A percentile compares a stretch with the other conserved stretches of the same genome.
Evolutionary conservation across 345 rosid species (phyloP).

Genomic region (Syzygium aromaticum): DNA sequence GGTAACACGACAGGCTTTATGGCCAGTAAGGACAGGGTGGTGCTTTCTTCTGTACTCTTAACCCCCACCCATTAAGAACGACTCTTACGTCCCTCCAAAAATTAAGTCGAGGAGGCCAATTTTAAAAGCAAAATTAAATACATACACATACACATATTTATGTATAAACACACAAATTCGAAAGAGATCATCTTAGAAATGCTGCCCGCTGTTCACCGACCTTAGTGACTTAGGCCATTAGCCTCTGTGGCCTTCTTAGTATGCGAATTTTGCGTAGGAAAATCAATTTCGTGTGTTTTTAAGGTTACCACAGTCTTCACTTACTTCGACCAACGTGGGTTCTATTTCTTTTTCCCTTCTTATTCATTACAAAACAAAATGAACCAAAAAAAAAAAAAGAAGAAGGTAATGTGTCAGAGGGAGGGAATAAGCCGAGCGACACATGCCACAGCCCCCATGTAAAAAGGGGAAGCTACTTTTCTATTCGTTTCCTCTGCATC

Average conservation of each 20-base stretch:
- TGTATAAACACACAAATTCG: not conserved
- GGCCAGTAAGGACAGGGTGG: not conserved
- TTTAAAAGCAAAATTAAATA: no score
- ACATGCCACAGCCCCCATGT: not conserved
- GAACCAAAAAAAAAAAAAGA: not conserved
- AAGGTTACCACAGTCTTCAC: not conserved
- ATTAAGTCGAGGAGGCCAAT: not conserved
- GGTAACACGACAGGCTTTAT: not conserved
- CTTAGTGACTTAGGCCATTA: not conserved
- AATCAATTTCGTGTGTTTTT: not conserved
- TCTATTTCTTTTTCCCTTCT: not conserved
- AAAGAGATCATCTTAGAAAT: not conserved
- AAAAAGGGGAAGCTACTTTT: not conserved
- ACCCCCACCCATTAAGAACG: not conserved
- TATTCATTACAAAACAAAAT: not conserved
- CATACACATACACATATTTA: no score
- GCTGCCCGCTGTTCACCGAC: not conserved
- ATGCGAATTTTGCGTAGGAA: not conserved
- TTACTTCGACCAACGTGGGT: not conserved
- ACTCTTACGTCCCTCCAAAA: not conserved
- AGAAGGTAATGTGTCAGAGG: not conserved
- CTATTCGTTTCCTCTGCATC: not conserved
- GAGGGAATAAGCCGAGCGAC: not conserved
- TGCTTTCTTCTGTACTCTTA: not conserved
- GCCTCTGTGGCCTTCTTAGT: not conserved